These are phyloP conservation scores for Quercus tomentella DNA, from an alignment of 331 rosid genomes.

Conservation along the genomic window DNA sequence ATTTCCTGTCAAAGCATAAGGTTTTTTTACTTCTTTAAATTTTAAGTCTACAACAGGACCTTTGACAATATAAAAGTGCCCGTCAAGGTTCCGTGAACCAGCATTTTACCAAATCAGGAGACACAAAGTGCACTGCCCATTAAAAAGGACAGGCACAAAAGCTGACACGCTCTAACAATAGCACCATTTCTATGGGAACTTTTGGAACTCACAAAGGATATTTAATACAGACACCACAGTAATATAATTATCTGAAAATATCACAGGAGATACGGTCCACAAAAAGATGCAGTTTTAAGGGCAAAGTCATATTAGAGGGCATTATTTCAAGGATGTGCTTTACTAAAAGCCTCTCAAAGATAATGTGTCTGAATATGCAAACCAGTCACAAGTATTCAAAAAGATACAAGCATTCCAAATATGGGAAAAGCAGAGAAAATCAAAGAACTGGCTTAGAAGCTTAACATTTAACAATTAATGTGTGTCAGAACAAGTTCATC, in stretches of 20 bases:
- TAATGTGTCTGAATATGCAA: not conserved
- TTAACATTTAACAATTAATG: slow-evolving; percentile 1
- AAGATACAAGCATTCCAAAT: not conserved
- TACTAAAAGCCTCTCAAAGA: slow-evolving; percentile 3
- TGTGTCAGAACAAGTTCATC: slow-evolving; percentile 4
- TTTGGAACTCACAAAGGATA: not conserved
- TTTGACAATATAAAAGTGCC: not conserved
- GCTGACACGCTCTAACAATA: not conserved
- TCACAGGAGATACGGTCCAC: not conserved
- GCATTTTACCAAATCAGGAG: not conserved
- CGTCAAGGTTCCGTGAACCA: not conserved
- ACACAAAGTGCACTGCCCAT: not conserved
- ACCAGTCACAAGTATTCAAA: not conserved
- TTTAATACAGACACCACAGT: not conserved
- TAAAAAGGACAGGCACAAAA: not conserved
- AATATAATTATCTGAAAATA: not conserved
- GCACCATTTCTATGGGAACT: not conserved
- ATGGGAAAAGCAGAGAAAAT: not conserved
- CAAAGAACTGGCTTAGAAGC: not conserved
- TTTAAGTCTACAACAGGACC: not conserved
- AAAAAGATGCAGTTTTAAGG: not conserved
- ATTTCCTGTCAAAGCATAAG: not conserved
- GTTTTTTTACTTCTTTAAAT: not conserved
- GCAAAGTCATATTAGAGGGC: slow-evolving; percentile 1
- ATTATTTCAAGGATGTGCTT: slow-evolving; percentile 8